phyloP scores from a whole-genome alignment of 805 yeast species.

The Maudiozyma serrabonitensis region DNA sequence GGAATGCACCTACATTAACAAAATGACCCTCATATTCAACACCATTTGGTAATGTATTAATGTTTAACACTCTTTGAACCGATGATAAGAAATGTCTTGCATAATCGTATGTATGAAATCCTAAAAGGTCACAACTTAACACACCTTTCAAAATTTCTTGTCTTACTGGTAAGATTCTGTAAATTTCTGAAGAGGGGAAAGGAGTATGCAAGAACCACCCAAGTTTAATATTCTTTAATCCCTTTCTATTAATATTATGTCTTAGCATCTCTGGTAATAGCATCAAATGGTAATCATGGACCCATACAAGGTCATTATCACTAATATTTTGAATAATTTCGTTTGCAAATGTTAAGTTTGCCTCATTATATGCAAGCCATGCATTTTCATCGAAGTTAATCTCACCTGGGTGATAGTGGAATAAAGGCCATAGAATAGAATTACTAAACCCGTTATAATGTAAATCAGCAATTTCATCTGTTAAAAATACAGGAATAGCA shows the following conservation, averaged over 20 bases:
- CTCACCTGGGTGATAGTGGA: slow-evolving; percentile 98
- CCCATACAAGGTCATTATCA: slow-evolving; percentile 90
- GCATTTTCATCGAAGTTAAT: slow-evolving; percentile 96
- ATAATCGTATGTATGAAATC: slow-evolving; percentile 98
- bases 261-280: slow-evolving; percentile 82
- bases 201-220: slow-evolving; percentile 98
- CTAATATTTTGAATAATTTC: slow-evolving; percentile 58
- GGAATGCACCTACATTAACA: slow-evolving; percentile 90
- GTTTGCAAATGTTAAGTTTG: slow-evolving; percentile 73
- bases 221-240: slow-evolving; percentile 50
- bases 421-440: slow-evolving; percentile 93
- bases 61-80: slow-evolving; percentile 72
- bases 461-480: slow-evolving; percentile 85
- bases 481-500: slow-evolving; percentile 81
- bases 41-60: slow-evolving; percentile 85
- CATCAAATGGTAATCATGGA: slow-evolving; percentile 97
- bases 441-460: slow-evolving; percentile 96
- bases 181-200: slow-evolving; percentile 94
- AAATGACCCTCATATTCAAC: slow-evolving; percentile 66
- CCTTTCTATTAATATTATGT: slow-evolving; percentile 39
- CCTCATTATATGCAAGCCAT: slow-evolving; percentile 96
- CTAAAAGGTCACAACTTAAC: slow-evolving; percentile 85
- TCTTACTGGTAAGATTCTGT: slow-evolving; percentile 91
- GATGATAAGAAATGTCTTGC: slow-evolving; percentile 92
- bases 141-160: slow-evolving; percentile 87